Percentiles rank a stretch among this genome's conserved stretches.
Evolutionary conservation across 805 yeast genomes (phyloP).

Genomic region (Candida parachauliodes): DNA sequence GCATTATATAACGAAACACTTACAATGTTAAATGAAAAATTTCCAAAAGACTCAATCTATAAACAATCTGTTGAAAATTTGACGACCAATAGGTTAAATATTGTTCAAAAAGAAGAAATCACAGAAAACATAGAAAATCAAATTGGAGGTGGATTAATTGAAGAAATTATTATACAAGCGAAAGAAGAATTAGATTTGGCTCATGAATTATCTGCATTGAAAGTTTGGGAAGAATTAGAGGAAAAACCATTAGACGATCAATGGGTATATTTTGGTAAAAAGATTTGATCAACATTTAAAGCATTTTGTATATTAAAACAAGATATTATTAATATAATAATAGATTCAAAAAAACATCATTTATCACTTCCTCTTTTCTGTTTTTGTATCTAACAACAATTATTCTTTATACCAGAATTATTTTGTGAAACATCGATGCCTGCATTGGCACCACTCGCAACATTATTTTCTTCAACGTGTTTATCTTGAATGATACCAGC

Average conservation of each 20-base stretch:
- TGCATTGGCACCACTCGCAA: constrained; percentile 19
- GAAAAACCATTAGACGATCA: constrained; percentile 79
- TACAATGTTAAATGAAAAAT: constrained; percentile 50
- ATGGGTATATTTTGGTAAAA: constrained; percentile 79
- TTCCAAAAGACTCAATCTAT: constrained; percentile 73
- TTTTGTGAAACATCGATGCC: constrained; percentile 41
- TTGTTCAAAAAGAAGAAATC: constrained; percentile 62
- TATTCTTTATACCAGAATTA: constrained; percentile 23
- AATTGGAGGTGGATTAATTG: constrained; percentile 81
- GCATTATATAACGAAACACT: constrained; percentile 71
- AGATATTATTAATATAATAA: not conserved
- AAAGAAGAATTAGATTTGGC: constrained; percentile 72
- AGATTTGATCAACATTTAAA: constrained; percentile 30
- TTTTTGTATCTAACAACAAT: constrained; percentile 36
- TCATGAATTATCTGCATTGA: constrained; percentile 62
- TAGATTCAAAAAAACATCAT: not conserved
- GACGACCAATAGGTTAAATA: constrained; percentile 62
- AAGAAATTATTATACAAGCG: constrained; percentile 79
- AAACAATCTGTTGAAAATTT: constrained; percentile 69
- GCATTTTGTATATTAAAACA: constrained; percentile 1
- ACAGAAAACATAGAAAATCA: constrained; percentile 63
- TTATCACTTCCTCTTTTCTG: no score
- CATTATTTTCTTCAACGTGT: constrained; percentile 43
- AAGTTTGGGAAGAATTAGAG: constrained; percentile 75
- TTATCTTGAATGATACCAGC: constrained; percentile 85